Evolutionary conservation across 305 asterid genomes (phyloP).

Genomic region (Lippia alba): DNA sequence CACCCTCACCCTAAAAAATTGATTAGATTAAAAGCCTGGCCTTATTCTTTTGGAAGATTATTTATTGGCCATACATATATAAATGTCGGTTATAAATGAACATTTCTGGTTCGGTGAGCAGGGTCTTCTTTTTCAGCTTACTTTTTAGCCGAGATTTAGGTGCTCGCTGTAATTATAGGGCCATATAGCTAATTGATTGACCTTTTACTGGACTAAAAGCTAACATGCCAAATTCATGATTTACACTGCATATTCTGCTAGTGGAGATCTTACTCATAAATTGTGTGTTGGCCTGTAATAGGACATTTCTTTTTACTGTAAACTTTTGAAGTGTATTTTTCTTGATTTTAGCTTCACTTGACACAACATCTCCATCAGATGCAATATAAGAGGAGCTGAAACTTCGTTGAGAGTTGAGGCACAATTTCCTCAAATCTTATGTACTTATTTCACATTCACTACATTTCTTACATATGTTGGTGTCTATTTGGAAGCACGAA

Average conservation of each 20-base stretch:
- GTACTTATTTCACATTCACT: neutral
- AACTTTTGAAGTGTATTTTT: neutral
- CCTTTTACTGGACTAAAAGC: too few species aligned
- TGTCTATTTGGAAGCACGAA: neutral
- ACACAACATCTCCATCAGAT: neutral
- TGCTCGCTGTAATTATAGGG: too few species aligned
- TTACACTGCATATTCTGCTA: neutral
- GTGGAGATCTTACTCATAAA: neutral
- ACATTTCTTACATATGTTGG: neutral
- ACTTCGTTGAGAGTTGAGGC: neutral
- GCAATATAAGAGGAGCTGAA: neutral
- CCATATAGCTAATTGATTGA: too few species aligned
- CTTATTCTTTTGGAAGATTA: too few species aligned
- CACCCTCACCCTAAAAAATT: neutral
- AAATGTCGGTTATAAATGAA: neutral
- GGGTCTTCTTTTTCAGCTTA: conserved; percentile 5
- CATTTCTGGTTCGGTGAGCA: neutral
- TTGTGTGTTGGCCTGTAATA: neutral
- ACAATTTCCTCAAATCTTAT: conserved; percentile 3
- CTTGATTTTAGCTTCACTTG: conserved; percentile 10
- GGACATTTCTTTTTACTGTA: too few species aligned
- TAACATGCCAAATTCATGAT: neutral
- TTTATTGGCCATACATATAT: neutral
- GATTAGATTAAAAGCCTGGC: too few species aligned
- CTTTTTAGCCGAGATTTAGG: too few species aligned